A percentile compares a stretch with the other conserved stretches of the same genome.
Conservation (phyloP, 371 early-diverging fungal genomes). For the Mucor piriformis region DNA sequence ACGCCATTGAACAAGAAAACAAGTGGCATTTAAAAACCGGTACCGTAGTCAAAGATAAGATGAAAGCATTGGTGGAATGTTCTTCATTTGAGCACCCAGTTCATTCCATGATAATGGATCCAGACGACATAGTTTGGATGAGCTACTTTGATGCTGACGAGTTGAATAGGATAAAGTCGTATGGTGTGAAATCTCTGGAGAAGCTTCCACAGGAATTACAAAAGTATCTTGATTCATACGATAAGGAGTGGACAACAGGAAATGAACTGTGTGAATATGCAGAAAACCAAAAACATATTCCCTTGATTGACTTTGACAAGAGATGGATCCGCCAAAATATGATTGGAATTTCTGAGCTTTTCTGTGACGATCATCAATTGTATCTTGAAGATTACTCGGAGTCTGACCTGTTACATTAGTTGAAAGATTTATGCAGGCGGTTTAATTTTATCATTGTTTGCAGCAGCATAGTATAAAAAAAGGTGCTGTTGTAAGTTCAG, state of each 20-base stretch:
- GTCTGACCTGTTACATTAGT: too few relatives aligned
- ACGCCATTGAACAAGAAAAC: too few relatives aligned
- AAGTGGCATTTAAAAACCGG: too few relatives aligned
- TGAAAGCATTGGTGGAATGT: neutral
- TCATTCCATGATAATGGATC: slow-evolving; percentile 11
- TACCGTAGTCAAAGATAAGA: neutral
- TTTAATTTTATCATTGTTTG: too few relatives aligned
- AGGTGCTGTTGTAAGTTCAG: too few relatives aligned
- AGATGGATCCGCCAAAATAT: too few relatives aligned
- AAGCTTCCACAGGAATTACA: neutral
- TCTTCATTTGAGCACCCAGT: slow-evolving; percentile 8
- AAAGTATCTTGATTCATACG: slow-evolving; percentile 2
- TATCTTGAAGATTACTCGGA: too few relatives aligned
- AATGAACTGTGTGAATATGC: slow-evolving; percentile 4
- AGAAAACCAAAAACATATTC: slow-evolving; percentile 4
- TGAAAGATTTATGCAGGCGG: too few relatives aligned
- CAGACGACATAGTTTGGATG: slow-evolving; percentile 8
- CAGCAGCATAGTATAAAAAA: too few relatives aligned
- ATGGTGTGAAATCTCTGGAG: neutral
- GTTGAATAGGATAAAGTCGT: slow-evolving; percentile 1
- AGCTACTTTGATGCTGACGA: slow-evolving; percentile 2
- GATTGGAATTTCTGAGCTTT: too few relatives aligned
- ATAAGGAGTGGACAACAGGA: slow-evolving; percentile 4
- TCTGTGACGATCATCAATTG: too few relatives aligned
- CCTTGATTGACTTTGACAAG: too few relatives aligned